Percentiles rank a stretch among this genome's conserved stretches.
Evolutionary conservation across 306 rosid species (phyloP).

Genomic region (Neltuma alba): DNA sequence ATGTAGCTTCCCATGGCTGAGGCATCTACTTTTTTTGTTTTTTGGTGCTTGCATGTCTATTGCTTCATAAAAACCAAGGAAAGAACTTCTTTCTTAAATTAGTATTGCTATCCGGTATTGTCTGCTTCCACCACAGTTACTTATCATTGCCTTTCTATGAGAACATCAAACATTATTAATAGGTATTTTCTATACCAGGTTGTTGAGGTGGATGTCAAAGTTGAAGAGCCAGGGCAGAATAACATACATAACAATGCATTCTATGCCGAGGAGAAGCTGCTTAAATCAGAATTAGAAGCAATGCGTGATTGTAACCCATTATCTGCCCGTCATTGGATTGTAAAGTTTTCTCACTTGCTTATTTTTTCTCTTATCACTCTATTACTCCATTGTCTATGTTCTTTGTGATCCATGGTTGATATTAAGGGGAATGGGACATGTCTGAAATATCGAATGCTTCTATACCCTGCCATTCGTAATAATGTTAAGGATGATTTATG

Average conservation of each 20-base stretch:
- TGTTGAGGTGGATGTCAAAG: slow-evolving; percentile 72
- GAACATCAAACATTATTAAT: slow-evolving; percentile 26
- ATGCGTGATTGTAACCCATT: slow-evolving; percentile 75
- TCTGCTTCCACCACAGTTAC: neutral
- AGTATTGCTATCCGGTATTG: neutral
- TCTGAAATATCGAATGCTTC: slow-evolving; percentile 34
- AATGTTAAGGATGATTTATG: slow-evolving; percentile 21
- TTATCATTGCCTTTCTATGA: neutral
- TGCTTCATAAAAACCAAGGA: neutral
- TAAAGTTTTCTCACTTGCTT: slow-evolving; percentile 41
- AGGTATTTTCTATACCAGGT: slow-evolving; percentile 44
- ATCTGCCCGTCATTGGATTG: slow-evolving; percentile 89
- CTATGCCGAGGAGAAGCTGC: slow-evolving; percentile 73
- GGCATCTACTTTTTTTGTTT: neutral
- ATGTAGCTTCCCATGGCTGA: slow-evolving; percentile 1
- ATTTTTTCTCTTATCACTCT: neutral
- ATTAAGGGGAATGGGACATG: slow-evolving; percentile 29
- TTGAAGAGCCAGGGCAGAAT: slow-evolving; percentile 74
- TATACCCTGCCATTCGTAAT: slow-evolving; percentile 24
- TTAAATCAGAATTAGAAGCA: slow-evolving; percentile 76
- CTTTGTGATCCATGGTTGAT: slow-evolving; percentile 21
- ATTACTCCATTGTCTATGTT: neutral
- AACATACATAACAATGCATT: slow-evolving; percentile 83
- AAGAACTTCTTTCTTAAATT: neutral
- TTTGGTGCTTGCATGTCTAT: neutral